Conservation (phyloP, 78 protist species). For the Andalucia godoyi region DNA sequence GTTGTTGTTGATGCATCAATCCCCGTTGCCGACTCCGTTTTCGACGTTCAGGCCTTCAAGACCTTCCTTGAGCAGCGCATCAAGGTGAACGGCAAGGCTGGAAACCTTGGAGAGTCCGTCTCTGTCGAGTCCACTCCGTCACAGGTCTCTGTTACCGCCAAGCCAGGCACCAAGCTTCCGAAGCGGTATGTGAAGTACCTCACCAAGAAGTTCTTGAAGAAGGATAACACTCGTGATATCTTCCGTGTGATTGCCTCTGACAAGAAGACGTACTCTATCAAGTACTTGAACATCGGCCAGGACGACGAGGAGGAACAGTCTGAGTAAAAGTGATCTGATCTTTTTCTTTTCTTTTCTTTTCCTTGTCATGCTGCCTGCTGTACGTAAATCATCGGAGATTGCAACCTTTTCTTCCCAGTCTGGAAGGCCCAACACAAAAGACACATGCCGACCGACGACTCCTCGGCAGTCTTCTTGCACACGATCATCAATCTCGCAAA, state of each 20-base stretch:
- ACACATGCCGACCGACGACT: too few species aligned
- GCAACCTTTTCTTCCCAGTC: too few species aligned
- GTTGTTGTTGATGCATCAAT: conserved; percentile 10
- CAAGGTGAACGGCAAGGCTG: conserved; percentile 63
- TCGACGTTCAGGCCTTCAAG: conserved; percentile 19
- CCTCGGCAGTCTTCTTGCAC: too few species aligned
- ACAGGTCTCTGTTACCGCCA: conserved; percentile 29
- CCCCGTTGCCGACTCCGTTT: conserved; percentile 16
- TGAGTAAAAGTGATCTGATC: conserved; percentile 4
- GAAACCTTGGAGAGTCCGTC: conserved; percentile 64
- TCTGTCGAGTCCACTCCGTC: conserved; percentile 27
- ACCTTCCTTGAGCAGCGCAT: conserved; percentile 28
- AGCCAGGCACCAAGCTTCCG: conserved; percentile 25
- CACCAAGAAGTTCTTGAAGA: conserved; percentile 87
- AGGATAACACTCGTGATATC: conserved; percentile 71
- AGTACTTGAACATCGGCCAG: conserved; percentile 53
- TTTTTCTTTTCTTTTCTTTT: too few species aligned
- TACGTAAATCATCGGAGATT: too few species aligned
- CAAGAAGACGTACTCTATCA: conserved; percentile 54
- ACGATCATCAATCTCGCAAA: too few species aligned
- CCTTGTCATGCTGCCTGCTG: too few species aligned
- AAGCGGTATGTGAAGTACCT: conserved; percentile 89
- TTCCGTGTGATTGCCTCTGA: conserved; percentile 75
- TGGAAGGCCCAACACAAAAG: too few species aligned
- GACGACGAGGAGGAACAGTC: conserved; percentile 44